Conservation (phyloP, 495 filamentous ascomycete genomes). For the Podospora sp. region DNA sequence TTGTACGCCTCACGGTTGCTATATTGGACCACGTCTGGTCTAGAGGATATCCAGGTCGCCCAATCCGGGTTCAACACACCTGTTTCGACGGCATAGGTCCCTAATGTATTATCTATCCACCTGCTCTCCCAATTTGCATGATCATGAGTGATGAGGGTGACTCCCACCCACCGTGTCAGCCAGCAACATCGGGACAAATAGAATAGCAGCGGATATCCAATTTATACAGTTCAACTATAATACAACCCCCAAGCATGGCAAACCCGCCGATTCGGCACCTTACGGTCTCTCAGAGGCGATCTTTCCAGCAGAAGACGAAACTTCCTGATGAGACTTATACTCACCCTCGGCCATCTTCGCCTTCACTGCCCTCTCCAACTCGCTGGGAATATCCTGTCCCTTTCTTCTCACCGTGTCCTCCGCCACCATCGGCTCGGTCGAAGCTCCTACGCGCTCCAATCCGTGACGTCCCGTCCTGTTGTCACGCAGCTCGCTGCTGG, state of each 20-base stretch:
- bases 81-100: no score
- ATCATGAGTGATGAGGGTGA: no score
- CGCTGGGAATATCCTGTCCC: conserved; percentile 27
- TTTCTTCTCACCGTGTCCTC: conserved; percentile 37
- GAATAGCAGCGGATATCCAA: background rate
- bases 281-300: background rate
- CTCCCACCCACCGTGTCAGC: no score
- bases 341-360: conserved; percentile 20
- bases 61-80: no score
- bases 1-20: no score
- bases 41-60: no score
- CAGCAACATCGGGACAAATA: background rate
- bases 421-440: conserved; percentile 30
- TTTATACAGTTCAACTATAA: background rate
- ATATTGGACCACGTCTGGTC: no score
- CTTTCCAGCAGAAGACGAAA: background rate
- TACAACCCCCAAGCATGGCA: background rate
- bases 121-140: no score
- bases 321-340: background rate
- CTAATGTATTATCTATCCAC: background rate
- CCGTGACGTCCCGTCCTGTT: conserved; percentile 46
- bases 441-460: conserved; percentile 56
- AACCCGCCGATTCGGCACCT: background rate
- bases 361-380: conserved; percentile 16
- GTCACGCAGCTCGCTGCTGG: conserved; percentile 59